phyloP scores from a whole-genome alignment of 257 asterid species.

The Craterostigma plantagineum region DNA sequence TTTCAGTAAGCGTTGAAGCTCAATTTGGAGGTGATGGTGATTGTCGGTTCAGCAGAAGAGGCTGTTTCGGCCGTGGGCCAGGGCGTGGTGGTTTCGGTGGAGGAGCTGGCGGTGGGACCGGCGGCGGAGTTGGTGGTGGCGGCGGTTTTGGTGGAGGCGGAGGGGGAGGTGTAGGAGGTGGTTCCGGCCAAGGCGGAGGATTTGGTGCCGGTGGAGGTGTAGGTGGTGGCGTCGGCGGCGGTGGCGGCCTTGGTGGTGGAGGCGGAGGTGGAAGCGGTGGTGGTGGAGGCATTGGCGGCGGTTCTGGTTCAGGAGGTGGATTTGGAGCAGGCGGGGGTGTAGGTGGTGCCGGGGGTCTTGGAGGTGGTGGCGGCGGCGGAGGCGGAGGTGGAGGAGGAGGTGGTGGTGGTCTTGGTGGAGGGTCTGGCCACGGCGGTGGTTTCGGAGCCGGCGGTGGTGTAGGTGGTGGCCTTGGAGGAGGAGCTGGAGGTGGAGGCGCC shows the following conservation, averaged over 20 bases:
- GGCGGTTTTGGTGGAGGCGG: constrained; percentile 12
- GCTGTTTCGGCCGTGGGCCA: constrained; percentile 25
- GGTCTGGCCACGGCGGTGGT: no score
- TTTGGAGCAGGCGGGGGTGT: constrained; percentile 19
- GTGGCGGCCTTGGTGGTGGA: constrained; percentile 16
- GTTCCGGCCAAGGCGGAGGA: no score
- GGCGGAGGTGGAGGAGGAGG: no score
- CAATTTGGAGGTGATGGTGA: constrained; percentile 19
- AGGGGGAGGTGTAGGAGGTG: constrained; percentile 19
- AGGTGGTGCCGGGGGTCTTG: constrained; percentile 10
- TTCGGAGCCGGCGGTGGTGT: no score
- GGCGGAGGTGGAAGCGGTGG: no score
- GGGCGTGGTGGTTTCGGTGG: constrained; percentile 18
- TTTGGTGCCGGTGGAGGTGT: constrained; percentile 11
- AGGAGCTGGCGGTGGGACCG: constrained; percentile 17
- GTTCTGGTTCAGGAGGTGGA: no score
- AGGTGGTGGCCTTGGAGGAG: no score
- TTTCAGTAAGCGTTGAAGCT: constrained; percentile 12
- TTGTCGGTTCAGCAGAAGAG: constrained; percentile 24
- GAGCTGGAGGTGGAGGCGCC: no score
- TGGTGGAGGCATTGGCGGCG: no score
- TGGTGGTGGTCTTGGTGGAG: no score
- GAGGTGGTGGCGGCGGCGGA: no score
- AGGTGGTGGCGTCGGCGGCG: constrained; percentile 8
- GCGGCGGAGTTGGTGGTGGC: not conserved